A percentile compares a stretch with the other conserved stretches of the same genome.
phyloP scores from a whole-genome alignment of 73 alveolate species.

The Paramecium biaurelia region DNA sequence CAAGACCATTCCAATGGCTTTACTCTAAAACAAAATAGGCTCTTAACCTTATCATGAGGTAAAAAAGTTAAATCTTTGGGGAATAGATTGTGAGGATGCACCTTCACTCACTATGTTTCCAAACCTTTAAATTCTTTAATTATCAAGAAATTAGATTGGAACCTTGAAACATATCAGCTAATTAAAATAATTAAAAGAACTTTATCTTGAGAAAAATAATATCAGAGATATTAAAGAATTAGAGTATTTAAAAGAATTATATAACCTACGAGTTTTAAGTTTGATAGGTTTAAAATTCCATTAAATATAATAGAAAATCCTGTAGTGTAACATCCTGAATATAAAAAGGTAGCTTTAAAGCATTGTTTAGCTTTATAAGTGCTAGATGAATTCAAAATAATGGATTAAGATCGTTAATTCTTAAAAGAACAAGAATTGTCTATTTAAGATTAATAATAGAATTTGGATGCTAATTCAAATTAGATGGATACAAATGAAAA shows the following conservation, averaged over 20 bases:
- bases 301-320: background rate
- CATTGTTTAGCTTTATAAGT: background rate
- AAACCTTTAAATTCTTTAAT: background rate
- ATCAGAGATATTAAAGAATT: background rate
- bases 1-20: background rate
- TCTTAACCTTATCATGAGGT: background rate
- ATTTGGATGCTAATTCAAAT: background rate
- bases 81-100: background rate
- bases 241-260: background rate
- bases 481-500: background rate
- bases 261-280: background rate
- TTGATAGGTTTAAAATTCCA: background rate
- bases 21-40: background rate
- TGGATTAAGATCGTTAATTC: background rate
- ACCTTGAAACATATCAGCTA: background rate
- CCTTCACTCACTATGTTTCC: background rate
- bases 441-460: background rate
- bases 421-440: background rate
- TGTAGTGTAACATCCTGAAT: background rate
- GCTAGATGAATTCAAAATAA: background rate
- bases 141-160: background rate
- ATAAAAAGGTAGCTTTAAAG: background rate
- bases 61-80: conserved; percentile 7
- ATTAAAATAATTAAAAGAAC: background rate
- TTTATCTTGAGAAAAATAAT: background rate